phyloP scores from a whole-genome alignment of 2,329 filamentous ascomycete species.

The Xenoacremonium recifei region DNA sequence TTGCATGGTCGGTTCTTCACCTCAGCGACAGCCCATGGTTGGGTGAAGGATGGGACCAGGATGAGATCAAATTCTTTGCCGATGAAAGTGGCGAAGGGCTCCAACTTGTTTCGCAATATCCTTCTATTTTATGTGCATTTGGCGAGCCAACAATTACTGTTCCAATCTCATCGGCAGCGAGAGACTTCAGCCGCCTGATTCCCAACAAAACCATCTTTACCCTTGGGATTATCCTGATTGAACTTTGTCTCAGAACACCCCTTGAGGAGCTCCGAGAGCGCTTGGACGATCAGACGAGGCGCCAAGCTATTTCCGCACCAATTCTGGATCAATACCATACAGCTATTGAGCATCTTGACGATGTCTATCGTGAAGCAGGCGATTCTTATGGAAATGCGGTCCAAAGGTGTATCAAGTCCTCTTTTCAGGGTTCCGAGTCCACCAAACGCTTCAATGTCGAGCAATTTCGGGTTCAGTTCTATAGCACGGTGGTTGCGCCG shows the following conservation, averaged over 20 bases:
- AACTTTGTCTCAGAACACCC: slow-evolving; percentile 2
- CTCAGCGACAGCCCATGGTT: slow-evolving; percentile 4
- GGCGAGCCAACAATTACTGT: neutral
- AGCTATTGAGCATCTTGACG: neutral
- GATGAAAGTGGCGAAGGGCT: neutral
- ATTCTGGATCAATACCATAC: neutral
- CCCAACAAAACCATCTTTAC: slow-evolving; percentile 4
- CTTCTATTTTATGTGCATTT: neutral
- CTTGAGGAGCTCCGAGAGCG: neutral
- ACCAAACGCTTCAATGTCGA: slow-evolving; percentile 1
- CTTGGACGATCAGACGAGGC: neutral
- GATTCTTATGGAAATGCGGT: slow-evolving; percentile 5
- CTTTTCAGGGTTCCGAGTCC: slow-evolving; percentile 2
- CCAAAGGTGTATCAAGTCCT: slow-evolving; percentile 5
- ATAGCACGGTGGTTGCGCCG: slow-evolving; percentile 4
- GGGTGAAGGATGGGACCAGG: slow-evolving; percentile 4
- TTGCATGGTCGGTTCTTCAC: slow-evolving; percentile 4
- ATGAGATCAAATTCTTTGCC: slow-evolving; percentile 1
- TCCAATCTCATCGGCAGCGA: neutral
- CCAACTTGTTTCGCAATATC: neutral
- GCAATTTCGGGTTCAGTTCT: slow-evolving; percentile 3
- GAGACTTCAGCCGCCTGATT: slow-evolving; percentile 2
- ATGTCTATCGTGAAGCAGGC: slow-evolving; percentile 3
- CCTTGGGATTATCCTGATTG: slow-evolving; percentile 5
- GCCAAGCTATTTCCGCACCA: neutral